Evolutionary conservation across 2,329 filamentous ascomycete genomes (phyloP), one percentile per base, ranked within the genome.

Genomic region (Chaetomium sp.): DNA sequence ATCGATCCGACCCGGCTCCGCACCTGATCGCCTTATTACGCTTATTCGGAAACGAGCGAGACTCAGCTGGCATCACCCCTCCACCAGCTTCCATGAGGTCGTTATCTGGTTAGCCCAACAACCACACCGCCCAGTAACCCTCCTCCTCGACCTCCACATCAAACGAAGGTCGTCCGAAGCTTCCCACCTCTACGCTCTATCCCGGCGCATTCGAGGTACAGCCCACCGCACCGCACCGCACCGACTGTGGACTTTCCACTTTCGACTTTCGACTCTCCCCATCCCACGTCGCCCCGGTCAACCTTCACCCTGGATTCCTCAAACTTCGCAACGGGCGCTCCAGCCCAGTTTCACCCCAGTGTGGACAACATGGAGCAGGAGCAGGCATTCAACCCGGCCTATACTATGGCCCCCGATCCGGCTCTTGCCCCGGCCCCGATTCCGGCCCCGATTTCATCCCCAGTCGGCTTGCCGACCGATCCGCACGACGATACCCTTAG

Each of bases 261-360:
- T n/a, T n/a, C n/a, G n/a, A n/a, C n/a, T n/a, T n/a, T n/a, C n/a
- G n/a, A n/a, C n/a, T n/a, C n/a, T n/a, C n/a, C n/a, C 1, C 21
- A 23, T 54, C 21, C 27, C 54, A 21, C 50, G 6, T 13, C 49
- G 21, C 33, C 57, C 12, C 19, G n/a, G 3, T 25, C 57, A 55
- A 23, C 63, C 35, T 59, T 63, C 78, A 81, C 74, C 67, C 81
- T 85, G 83, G 84, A 87, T 82, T 80, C 80, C 68, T 81, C 81
- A 66, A 81, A 76, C 21, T 72, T 82, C 38, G 78, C 79, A 55
- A 76, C 77, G 72, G 82, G 81, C 77, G 83, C 82, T 66, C 76
- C 78, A 74, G 81, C 77, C 78, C 82, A 83, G 72, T 82, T 80
- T 72, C 80, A 81, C 80, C 80, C 82, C 81, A 78, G 79, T 65